Base-by-base conservation (phyloP, 1,139 yeast species). In the Debaryomyces fabryi region DNA sequence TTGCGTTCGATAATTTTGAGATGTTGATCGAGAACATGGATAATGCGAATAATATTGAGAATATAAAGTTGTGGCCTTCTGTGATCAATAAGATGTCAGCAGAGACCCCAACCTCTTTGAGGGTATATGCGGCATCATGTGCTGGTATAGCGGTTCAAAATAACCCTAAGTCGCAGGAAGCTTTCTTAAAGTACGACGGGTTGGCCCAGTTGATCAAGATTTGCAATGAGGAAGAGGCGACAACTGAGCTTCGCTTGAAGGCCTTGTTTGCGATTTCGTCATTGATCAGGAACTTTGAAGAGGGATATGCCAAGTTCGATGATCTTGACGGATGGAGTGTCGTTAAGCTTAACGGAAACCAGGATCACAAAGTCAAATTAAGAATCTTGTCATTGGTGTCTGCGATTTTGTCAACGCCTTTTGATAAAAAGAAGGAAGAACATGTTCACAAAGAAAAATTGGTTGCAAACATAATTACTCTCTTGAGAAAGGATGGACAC, bases 71-170 rank as follows among this genome's bases (percentile, higher is more conserved):
- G 56, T 95, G 98, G 99, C 83, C 79, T 12, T 76, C 83, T 5
- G 65, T 91, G 42, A 70, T 88, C 36, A 65, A 65, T 0, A 79
- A 83, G 48, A 69, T 88, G 46, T 74, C 75, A 18, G 66, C 64
- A 1, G 72, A 76, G 23, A 51, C 52, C 10, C 64, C 67, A 2
- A 47, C 41, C 8, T 66, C 74, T 4, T 68, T 91, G 45, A 74
- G 85, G 50, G 71, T 79, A 13, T 69, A 74, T 53, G 85, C 92
- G 6, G 80, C 90, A 56, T 85, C 96, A 46, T 82, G 89, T 37
- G 78, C 92, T 30, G 97, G 96, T 2, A 88, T 93, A 1, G 96
- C 98, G 0, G 96, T 88, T 1, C 99, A 93, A 67, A 93, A 93
- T 64, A 93, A 93, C 63, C 83, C 82, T 2, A 79, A 78, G 50